Percentiles rank a stretch among this genome's conserved stretches.
Evolutionary conservation across 768 basidiomycete species (phyloP).

Genomic region (Serendipita sp.): DNA sequence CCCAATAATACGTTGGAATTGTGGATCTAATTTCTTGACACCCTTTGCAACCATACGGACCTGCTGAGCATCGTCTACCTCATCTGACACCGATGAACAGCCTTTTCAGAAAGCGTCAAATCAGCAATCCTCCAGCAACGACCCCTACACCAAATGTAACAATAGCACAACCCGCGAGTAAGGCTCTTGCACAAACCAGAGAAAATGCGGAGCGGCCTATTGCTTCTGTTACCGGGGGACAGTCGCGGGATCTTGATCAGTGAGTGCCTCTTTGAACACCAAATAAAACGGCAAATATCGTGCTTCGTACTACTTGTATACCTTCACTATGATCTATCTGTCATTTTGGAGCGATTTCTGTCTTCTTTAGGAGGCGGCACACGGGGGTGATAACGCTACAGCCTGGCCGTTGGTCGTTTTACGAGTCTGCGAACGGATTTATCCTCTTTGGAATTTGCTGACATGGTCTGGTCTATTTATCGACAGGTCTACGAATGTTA

Average conservation of each 20-base stretch:
- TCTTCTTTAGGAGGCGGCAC: background rate
- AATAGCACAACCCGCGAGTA: constrained; percentile 46
- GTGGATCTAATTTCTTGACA: background rate
- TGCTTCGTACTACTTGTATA: background rate
- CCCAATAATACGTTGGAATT: constrained; percentile 5
- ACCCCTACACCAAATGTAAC: constrained; percentile 26
- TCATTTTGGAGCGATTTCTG: background rate
- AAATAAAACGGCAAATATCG: background rate
- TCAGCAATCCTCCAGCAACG: background rate
- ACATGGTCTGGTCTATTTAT: constrained; percentile 1
- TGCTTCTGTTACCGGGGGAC: background rate
- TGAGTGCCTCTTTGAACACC: background rate
- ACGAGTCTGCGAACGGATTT: background rate
- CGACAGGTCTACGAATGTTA: background rate
- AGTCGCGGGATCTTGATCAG: constrained; percentile 3
- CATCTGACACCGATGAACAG: background rate
- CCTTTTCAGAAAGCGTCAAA: constrained; percentile 5
- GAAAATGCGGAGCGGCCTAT: constrained; percentile 15
- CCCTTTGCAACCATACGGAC: background rate
- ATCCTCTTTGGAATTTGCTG: constrained; percentile 4
- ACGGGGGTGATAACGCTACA: background rate
- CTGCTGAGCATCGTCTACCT: constrained; percentile 1
- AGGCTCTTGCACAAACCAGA: constrained; percentile 46
- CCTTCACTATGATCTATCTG: background rate
- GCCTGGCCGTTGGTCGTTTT: background rate